Evolutionary conservation across 1,284 basidiomycete species (phyloP).

Genomic region (Mixia osmundae): DNA sequence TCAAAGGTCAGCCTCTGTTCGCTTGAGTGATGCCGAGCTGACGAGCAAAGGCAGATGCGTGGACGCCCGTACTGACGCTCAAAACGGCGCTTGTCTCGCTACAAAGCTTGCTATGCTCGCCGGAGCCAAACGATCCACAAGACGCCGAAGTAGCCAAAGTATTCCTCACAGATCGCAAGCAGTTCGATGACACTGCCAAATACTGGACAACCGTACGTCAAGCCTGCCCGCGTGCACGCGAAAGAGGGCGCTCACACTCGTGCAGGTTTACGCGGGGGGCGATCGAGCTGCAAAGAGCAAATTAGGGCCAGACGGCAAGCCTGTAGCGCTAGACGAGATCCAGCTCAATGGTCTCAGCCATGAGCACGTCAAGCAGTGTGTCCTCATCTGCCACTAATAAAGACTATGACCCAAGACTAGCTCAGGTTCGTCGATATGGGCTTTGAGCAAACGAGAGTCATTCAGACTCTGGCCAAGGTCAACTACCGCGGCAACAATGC

Average conservation of each 20-base stretch:
- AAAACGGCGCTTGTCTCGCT: constrained; percentile 92
- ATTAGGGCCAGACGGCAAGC: constrained; percentile 9
- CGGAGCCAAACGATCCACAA: constrained; percentile 90
- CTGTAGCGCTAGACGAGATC: constrained; percentile 18
- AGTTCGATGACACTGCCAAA: constrained; percentile 75
- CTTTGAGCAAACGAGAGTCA: constrained; percentile 23
- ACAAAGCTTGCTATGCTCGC: constrained; percentile 82
- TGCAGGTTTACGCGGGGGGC: no score
- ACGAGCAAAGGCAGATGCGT: no score
- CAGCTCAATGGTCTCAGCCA: constrained; percentile 27
- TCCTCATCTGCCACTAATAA: constrained; percentile 20
- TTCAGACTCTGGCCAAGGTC: constrained; percentile 27
- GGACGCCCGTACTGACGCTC: constrained; percentile 68
- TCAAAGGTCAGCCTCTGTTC: constrained; percentile 55
- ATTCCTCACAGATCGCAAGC: constrained; percentile 61
- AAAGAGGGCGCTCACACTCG: constrained; percentile 7
- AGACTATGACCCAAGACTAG: background rate
- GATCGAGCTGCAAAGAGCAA: constrained; percentile 9
- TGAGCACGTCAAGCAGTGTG: constrained; percentile 24
- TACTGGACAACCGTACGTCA: constrained; percentile 85
- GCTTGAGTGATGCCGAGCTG: background rate
- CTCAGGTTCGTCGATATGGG: constrained; percentile 21
- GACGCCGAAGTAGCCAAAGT: constrained; percentile 95
- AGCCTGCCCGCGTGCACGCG: constrained; percentile 31
- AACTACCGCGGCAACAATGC: constrained; percentile 70